Evolutionary conservation across 441 rosid species (phyloP), one percentile per base, ranked within the genome.

Genomic region (Flueggea neowawraea): DNA sequence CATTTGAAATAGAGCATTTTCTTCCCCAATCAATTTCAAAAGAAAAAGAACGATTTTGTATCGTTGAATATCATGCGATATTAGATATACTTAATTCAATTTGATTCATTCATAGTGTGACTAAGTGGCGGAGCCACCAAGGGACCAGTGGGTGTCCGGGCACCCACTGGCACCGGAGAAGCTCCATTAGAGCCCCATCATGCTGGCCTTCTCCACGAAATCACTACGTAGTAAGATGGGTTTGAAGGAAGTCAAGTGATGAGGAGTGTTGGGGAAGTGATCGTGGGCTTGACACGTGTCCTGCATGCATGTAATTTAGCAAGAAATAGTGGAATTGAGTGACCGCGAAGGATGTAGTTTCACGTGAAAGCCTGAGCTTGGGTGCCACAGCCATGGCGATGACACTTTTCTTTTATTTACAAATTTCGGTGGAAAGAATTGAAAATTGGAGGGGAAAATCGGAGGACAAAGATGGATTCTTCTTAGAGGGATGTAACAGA

Each of bases 321-420:
- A 84, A 36, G 64, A 83, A 84, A 79, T 74, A 84, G 51, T 88
- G 76, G 66, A 89, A 87, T 3, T 89, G 95, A 66, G 85, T 75
- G 33, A 80, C 78, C 0, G 90, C 78, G 31, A 83, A 77, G 33
- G 92, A 81, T 17, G 85, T 78, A 31, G 90, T 73, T 68, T 78
- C 89, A 56, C 79, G 77, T 3, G 86, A 76, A 22, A 88, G 67
- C 65, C 71, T 86, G 55, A 86, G 87, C 81, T 89, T 84, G 65
- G 91, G 80, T 50, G 86, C 90, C 15, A 86, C 89, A 50, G 89
- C 94, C 88, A 87, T 84, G 74, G 80, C n/a, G 58, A 57, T 70
- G 72, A 73, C 39, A 33, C 39, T 6, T n/a, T 55, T 64, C 31
- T 72, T 45, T 45, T 45, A 33, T 33, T 33, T 33, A 33, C 39